Evolutionary conservation across 768 basidiomycete genomes (phyloP).

Genomic region (Phanerochaete sordida): DNA sequence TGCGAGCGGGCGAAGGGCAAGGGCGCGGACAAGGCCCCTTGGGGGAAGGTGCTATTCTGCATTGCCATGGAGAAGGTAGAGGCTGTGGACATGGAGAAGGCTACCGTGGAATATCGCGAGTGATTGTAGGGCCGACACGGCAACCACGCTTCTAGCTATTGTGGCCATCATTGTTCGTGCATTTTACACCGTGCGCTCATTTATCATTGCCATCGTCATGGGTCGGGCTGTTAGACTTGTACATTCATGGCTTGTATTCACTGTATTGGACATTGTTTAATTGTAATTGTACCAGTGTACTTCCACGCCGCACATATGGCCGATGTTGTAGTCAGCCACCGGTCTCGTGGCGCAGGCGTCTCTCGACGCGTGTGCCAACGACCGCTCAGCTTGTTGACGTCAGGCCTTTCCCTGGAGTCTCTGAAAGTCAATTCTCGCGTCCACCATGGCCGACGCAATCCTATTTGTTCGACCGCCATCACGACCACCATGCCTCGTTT

Average conservation of each 20-base stretch:
- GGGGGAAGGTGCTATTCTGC: slow-evolving; percentile 44
- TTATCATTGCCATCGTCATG: too few relatives aligned
- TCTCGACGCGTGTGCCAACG: too few relatives aligned
- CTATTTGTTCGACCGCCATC: not conserved
- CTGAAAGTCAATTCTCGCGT: too few relatives aligned
- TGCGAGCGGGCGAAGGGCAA: slow-evolving; percentile 48
- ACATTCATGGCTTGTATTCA: not conserved
- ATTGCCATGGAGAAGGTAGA: slow-evolving; percentile 41
- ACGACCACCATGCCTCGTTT: slow-evolving; percentile 39
- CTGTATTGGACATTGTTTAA: too few relatives aligned
- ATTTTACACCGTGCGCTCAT: too few relatives aligned
- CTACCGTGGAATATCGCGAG: not conserved
- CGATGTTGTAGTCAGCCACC: too few relatives aligned
- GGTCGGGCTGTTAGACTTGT: not conserved
- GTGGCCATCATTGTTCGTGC: too few relatives aligned
- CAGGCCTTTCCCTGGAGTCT: not conserved
- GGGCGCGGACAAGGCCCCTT: slow-evolving; percentile 25
- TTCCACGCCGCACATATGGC: too few relatives aligned
- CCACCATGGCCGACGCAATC: not conserved
- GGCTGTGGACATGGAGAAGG: slow-evolving; percentile 17
- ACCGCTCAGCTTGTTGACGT: too few relatives aligned
- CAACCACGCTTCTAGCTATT: too few relatives aligned
- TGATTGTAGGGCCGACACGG: not conserved
- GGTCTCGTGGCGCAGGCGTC: too few relatives aligned
- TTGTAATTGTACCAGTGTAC: too few relatives aligned